Base-by-base conservation (phyloP, 106 monocot genomes). In the Phalaenopsis aphrodite region DNA sequence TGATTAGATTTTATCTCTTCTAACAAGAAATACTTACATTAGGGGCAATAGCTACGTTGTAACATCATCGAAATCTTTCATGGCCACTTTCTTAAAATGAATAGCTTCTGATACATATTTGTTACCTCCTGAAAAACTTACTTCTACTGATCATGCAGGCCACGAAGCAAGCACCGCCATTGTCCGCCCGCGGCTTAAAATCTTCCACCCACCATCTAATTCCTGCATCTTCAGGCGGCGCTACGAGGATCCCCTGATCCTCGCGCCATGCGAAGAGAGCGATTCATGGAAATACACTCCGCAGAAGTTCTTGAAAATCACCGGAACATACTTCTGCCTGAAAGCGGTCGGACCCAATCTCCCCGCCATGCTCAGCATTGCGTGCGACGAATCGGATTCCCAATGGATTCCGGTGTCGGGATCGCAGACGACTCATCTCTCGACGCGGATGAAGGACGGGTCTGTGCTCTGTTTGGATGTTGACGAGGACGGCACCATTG, bases 271-370 rank as follows among this genome's bases (percentile, higher is more conserved):
- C 49, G 49, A 23, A 76, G 15, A 48, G 24, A 18, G 49, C 42
- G 76, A 76, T 48, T 76, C 49, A 2, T 76, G 76, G 76, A 76
- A 76, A 6, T 76, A 76, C 76, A 76, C 76, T 49, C 76, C 76
- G 0, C 76, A 76, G 58, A 78, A 78, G 56, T 61, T 78, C 57
- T 42, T 78, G 8, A 61, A 41, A 2, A 18, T 58, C 2, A 12
- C 18, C 1, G 78, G 78, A 42, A 78, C 78, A 18, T 78, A 78
- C 42, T 78, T 24, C 58, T 78, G 78, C 16, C 39, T 78, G 56
- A 48, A 78, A 61, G 78, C 56, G 18, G 61, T n/a, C 8, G 78
- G 78, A 3, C 57, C 78, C n/a, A 17, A 17, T 41, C 56, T 61
- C 18, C 78, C 78, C 1, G 57, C 58, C 45, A 78, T 42, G 57